These are phyloP conservation scores for Collybia sordida DNA, from an alignment of 768 basidiomycete species.

Conservation along the genomic window DNA sequence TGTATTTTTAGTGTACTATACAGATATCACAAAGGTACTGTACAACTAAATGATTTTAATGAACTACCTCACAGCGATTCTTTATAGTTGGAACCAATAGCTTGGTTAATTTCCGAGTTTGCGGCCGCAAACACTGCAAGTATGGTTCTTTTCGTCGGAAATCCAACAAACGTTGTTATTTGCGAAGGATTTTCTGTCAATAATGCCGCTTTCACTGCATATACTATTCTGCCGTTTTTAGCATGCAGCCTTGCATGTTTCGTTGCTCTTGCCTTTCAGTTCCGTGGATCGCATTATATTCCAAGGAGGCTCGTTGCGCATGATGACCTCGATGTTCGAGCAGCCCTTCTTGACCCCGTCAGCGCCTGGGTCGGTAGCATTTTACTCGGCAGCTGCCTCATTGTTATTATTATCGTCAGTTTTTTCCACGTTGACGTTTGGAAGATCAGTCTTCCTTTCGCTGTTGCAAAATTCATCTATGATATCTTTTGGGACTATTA, in stretches of 20 bases:
- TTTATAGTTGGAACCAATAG: constrained; percentile 41
- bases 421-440: constrained; percentile 79
- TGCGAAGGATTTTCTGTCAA: constrained; percentile 83
- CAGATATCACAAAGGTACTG: constrained; percentile 52
- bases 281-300: constrained; percentile 52
- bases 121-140: constrained; percentile 79
- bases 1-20: constrained; percentile 88
- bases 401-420: constrained; percentile 74
- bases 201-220: constrained; percentile 77
- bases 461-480: constrained; percentile 64
- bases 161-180: constrained; percentile 93
- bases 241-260: constrained; percentile 65
- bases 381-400: constrained; percentile 65
- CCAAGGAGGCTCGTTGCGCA: constrained; percentile 40
- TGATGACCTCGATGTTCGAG: constrained; percentile 46
- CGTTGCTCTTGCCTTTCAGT: constrained; percentile 57
- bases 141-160: constrained; percentile 78
- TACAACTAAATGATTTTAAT: constrained; percentile 2
- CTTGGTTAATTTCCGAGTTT: constrained; percentile 78
- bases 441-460: constrained; percentile 84
- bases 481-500: constrained; percentile 65
- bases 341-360: constrained; percentile 68
- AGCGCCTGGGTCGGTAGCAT: constrained; percentile 75
- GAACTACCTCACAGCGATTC: background rate
- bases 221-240: constrained; percentile 80